A percentile compares a stretch with the other conserved stretches of the same genome.
Evolutionary conservation across 2,329 filamentous ascomycete species (phyloP).

Genomic region (Pestalotiopsis sp.): DNA sequence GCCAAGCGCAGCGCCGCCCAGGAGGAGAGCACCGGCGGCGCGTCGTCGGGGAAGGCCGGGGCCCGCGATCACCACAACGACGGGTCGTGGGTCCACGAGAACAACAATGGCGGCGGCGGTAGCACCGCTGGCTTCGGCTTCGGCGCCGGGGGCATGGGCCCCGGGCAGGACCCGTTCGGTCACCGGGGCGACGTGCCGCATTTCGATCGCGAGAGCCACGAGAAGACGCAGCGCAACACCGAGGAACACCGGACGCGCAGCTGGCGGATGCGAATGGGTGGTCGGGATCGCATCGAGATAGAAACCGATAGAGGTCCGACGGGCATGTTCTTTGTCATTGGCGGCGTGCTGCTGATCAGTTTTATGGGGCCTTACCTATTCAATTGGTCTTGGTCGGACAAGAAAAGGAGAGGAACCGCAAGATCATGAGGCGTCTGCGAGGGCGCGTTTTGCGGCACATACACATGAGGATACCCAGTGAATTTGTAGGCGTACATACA

Average conservation of each 20-base stretch:
- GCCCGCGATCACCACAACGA: constrained; percentile 18
- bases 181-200: constrained; percentile 65
- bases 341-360: constrained; percentile 47
- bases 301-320: constrained; percentile 43
- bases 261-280: constrained; percentile 35
- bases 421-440: constrained; percentile 14
- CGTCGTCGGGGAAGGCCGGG: constrained; percentile 18
- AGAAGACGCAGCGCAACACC: constrained; percentile 70
- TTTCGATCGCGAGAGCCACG: constrained; percentile 76
- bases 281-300: constrained; percentile 31
- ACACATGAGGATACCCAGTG: not conserved
- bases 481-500: not conserved
- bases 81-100: constrained; percentile 4
- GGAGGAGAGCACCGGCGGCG: constrained; percentile 35
- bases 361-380: constrained; percentile 48
- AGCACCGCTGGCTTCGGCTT: not conserved
- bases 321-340: constrained; percentile 53
- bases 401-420: constrained; percentile 23
- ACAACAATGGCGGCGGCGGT: not conserved
- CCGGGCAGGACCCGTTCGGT: constrained; percentile 53
- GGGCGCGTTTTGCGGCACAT: not conserved
- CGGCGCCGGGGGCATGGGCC: constrained; percentile 57
- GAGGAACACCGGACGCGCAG: constrained; percentile 50
- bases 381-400: constrained; percentile 29
- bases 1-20: constrained; percentile 61